Evolutionary conservation across 352 stramenopile genomes (phyloP).

Genomic region (Globisporangium alternatum): DNA sequence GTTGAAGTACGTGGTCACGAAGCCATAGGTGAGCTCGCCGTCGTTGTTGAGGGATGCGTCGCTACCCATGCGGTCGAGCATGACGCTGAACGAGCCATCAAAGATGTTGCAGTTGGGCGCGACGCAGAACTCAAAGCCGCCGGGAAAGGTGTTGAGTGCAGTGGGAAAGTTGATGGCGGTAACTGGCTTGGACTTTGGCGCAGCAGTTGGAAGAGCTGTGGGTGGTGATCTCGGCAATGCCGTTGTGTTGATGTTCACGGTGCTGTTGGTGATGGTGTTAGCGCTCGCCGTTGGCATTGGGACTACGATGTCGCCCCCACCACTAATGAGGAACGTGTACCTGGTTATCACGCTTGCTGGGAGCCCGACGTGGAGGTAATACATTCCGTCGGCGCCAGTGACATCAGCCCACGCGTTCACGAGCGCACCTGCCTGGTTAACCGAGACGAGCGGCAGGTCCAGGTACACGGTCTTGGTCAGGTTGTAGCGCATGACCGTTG

Average conservation of each 20-base stretch:
- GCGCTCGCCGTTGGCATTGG: neutral
- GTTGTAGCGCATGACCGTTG: neutral
- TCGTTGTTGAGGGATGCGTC: neutral
- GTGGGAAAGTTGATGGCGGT: constrained; percentile 7
- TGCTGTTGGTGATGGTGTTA: neutral
- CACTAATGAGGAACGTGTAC: constrained; percentile 10
- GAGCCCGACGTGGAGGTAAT: neutral
- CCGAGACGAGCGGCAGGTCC: neutral
- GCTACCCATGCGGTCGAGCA: constrained; percentile 13
- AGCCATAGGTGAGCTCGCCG: neutral
- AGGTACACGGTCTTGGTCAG: neutral
- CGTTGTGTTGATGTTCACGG: neutral
- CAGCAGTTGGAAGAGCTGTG: neutral
- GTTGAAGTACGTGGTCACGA: constrained; percentile 6
- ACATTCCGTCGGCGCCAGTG: constrained; percentile 10
- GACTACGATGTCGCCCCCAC: neutral
- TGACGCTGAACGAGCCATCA: constrained; percentile 15
- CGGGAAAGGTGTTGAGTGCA: constrained; percentile 11
- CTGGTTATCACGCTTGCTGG: neutral
- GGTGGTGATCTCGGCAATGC: no score
- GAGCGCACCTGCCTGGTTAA: neutral
- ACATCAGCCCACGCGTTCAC: neutral
- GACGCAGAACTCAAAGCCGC: constrained; percentile 23
- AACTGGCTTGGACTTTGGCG: neutral
- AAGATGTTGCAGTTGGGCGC: constrained; percentile 16